Evolutionary conservation across 495 filamentous ascomycete species (phyloP), one percentile per base, ranked within the genome.

Genomic region (Neurospora sp.): DNA sequence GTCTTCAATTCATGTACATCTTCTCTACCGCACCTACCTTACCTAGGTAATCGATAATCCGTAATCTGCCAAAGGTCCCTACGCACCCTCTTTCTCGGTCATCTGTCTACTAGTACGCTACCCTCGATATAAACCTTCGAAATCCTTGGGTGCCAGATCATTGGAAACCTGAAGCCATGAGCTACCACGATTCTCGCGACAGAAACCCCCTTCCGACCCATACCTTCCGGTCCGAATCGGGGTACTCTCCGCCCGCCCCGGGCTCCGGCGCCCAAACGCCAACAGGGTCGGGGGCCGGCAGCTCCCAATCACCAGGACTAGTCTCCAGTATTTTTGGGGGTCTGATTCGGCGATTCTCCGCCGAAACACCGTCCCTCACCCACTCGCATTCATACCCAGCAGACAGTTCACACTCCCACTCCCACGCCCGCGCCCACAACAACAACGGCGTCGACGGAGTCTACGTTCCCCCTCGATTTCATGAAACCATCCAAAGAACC

Each of bases 401-500:
- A 12, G 68, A 77, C 22, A 71, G 76, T 7, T 78, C 77, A 47
- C 78, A 76, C 22, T 75, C 75, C 42, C 68, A 75, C 73, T 70
- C 74, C 16, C 71, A 78, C 22, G 69, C 70, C 39, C 37, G 41
- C 42, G 6, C 16, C 40, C 39, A 74, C 7, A 45, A 72, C n/a
- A 70, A 69, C 2, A 81, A 82, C 71, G 83, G 83, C 71, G 69
- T 83, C 37, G 78, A 81, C 70, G 80, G 79, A n/a, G 80, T 79
- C n/a, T 83, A 82, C 77, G 79, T 75, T 16, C 81, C 83, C 8
- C 82, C 80, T 0, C 75, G 71, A 2, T 70, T 75, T 3, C 72
- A 78, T 12, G 76, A 71, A 39, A 68, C 71, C 37, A 39, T 38
- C 31, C 72, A 73, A 39, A 70, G 81, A 38, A 79, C 81, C 0